phyloP scores from a whole-genome alignment of 208 protist genomes.

The Leishmania amazonensis region DNA sequence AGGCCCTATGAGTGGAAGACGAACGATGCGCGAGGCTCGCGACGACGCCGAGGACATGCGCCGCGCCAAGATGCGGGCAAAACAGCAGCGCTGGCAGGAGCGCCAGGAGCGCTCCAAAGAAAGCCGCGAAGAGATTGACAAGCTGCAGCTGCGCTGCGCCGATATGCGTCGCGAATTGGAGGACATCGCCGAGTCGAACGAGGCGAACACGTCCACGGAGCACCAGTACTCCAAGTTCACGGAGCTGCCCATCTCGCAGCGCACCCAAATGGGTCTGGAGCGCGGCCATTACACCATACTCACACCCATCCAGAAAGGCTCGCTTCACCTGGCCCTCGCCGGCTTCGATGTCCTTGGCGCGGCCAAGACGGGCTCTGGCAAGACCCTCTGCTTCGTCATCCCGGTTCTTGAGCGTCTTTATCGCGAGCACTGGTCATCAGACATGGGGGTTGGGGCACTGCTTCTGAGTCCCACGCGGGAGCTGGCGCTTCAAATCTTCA shows the following conservation, averaged over 20 bases:
- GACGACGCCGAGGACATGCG: slow-evolving; percentile 50
- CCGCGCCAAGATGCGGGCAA: slow-evolving; percentile 46
- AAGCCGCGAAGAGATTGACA: slow-evolving; percentile 71
- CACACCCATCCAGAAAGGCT: slow-evolving; percentile 96
- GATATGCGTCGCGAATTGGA: slow-evolving; percentile 59
- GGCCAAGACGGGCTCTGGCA: slow-evolving; percentile 98
- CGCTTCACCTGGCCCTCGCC: slow-evolving; percentile 94
- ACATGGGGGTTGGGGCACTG: slow-evolving; percentile 97
- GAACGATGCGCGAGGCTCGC: slow-evolving; percentile 20
- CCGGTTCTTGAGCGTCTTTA: slow-evolving; percentile 96
- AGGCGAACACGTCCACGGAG: slow-evolving; percentile 51
- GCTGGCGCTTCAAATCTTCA: slow-evolving; percentile 99
- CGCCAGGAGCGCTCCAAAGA: slow-evolving; percentile 81
- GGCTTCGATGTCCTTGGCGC: slow-evolving; percentile 98
- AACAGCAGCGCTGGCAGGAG: slow-evolving; percentile 77
- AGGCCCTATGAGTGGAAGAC: not conserved
- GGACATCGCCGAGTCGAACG: slow-evolving; percentile 37
- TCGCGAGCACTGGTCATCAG: slow-evolving; percentile 82
- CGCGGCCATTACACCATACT: slow-evolving; percentile 92
- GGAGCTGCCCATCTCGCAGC: slow-evolving; percentile 92
- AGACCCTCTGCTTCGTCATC: slow-evolving; percentile 99
- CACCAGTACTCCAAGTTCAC: slow-evolving; percentile 68
- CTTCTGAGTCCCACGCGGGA: slow-evolving; percentile 99
- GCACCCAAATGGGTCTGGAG: slow-evolving; percentile 91
- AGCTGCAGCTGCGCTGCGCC: slow-evolving; percentile 37